Conservation (phyloP, 2,329 filamentous ascomycete species). For the Pseudovirgaria hyperparasitica region DNA sequence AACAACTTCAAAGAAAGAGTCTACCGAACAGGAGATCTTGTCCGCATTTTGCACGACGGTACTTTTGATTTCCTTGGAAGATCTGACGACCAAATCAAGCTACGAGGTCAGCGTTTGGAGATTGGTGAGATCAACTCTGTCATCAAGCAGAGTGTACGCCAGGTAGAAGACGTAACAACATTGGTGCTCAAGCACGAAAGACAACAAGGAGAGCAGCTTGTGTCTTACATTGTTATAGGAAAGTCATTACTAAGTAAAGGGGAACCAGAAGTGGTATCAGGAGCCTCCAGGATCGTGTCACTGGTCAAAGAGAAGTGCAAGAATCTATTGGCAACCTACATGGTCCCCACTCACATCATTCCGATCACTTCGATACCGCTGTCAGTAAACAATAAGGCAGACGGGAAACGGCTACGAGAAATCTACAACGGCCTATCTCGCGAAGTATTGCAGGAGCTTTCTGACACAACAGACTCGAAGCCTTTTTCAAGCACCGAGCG, state of each 20-base stretch:
- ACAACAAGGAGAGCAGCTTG: constrained; percentile 69
- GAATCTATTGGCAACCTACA: constrained; percentile 63
- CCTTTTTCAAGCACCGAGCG: constrained; percentile 27
- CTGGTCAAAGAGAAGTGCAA: constrained; percentile 54
- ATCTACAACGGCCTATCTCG: constrained; percentile 52
- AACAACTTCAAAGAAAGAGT: constrained; percentile 35
- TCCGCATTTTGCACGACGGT: constrained; percentile 65
- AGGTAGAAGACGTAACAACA: constrained; percentile 59
- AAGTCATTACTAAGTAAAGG: constrained; percentile 11
- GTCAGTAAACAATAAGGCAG: constrained; percentile 81
- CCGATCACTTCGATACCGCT: constrained; percentile 60
- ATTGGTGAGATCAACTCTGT: constrained; percentile 84
- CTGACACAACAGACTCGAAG: constrained; percentile 11
- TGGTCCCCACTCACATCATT: constrained; percentile 80
- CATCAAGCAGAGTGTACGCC: constrained; percentile 48
- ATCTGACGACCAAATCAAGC: constrained; percentile 83
- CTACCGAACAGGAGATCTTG: constrained; percentile 82
- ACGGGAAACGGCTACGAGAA: constrained; percentile 53
- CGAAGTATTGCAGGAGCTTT: constrained; percentile 48
- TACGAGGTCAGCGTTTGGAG: constrained; percentile 79
- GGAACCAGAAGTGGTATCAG: constrained; percentile 9
- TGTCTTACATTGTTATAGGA: constrained; percentile 51
- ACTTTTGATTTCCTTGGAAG: constrained; percentile 81
- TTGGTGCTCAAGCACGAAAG: constrained; percentile 59
- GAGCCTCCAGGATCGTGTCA: no score